phyloP scores from a whole-genome alignment of 2,329 filamentous ascomycete genomes.

The Trichoderma aggressivum region DNA sequence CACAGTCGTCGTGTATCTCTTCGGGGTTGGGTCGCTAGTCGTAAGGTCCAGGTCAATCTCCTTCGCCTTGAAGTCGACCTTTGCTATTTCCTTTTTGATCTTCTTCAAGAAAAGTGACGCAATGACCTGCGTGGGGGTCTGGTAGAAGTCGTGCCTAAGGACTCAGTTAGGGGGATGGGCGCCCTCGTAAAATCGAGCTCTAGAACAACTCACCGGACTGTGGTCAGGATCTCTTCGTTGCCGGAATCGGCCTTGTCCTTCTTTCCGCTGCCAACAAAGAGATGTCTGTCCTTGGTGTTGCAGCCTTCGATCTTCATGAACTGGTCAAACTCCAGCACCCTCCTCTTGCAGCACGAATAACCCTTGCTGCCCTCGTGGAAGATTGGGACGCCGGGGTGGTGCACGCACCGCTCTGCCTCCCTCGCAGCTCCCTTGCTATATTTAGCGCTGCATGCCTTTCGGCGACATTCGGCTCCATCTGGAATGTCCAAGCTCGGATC shows the following conservation, averaged over 20 bases:
- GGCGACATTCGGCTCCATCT: constrained; percentile 70
- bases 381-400: constrained; percentile 86
- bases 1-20: constrained; percentile 73
- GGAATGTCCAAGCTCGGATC: constrained; percentile 72
- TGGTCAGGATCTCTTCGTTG: constrained; percentile 73
- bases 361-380: constrained; percentile 99
- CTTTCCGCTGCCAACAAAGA: constrained; percentile 77
- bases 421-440: constrained; percentile 61
- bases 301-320: constrained; percentile 96
- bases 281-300: constrained; percentile 73
- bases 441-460: constrained; percentile 66
- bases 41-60: constrained; percentile 73
- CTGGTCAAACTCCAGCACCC: constrained; percentile 94
- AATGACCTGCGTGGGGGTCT: constrained; percentile 80
- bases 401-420: constrained; percentile 73
- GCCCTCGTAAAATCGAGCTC: not conserved
- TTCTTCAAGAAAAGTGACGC: constrained; percentile 96
- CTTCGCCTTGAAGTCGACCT: constrained; percentile 63
- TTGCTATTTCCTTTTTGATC: constrained; percentile 78
- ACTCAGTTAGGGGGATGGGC: not conserved
- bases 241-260: constrained; percentile 50
- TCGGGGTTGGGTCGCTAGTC: constrained; percentile 73
- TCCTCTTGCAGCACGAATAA: constrained; percentile 92
- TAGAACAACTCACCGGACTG: constrained; percentile 58
- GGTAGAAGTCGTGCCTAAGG: constrained; percentile 78